Evolutionary conservation across 768 basidiomycete species (phyloP).

Genomic region (Mycena pura): DNA sequence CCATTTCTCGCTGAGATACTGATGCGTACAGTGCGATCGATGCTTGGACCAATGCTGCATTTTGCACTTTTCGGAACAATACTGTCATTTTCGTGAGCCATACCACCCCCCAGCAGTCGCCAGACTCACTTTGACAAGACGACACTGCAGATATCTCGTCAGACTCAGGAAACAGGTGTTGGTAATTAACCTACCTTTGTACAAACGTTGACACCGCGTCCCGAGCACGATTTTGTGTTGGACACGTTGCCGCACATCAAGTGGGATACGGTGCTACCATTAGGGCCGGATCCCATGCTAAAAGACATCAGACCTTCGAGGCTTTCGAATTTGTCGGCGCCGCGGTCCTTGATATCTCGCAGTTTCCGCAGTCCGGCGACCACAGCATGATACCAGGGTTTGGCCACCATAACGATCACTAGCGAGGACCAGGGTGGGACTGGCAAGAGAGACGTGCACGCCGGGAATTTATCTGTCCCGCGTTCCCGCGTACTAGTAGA

Average conservation of each 20-base stretch:
- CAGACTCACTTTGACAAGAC: conserved; percentile 32
- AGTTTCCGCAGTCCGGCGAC: conserved; percentile 24
- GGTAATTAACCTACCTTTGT: conserved; percentile 29
- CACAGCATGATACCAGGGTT: conserved; percentile 23
- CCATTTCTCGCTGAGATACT: conserved; percentile 35
- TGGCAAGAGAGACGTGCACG: not conserved
- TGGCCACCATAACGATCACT: conserved; percentile 9
- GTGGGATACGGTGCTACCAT: conserved; percentile 32
- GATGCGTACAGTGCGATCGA: conserved; percentile 35
- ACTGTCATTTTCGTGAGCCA: conserved; percentile 26
- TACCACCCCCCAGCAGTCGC: not conserved
- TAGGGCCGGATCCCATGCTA: conserved; percentile 35
- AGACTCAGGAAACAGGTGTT: conserved; percentile 12
- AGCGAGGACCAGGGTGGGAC: not conserved
- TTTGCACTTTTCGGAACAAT: conserved; percentile 43
- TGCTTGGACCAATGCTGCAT: conserved; percentile 39
- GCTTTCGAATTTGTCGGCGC: conserved; percentile 19
- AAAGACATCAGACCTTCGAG: conserved; percentile 33
- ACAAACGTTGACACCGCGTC: conserved; percentile 29
- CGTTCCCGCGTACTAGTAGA: too few species aligned
- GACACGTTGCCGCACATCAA: conserved; percentile 35
- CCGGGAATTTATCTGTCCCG: conserved; percentile 13
- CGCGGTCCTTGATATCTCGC: conserved; percentile 20
- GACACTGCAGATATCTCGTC: conserved; percentile 32
- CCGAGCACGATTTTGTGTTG: conserved; percentile 14